Base-by-base conservation (phyloP, 352 stramenopile species). In the Elongisporangium undulatum region DNA sequence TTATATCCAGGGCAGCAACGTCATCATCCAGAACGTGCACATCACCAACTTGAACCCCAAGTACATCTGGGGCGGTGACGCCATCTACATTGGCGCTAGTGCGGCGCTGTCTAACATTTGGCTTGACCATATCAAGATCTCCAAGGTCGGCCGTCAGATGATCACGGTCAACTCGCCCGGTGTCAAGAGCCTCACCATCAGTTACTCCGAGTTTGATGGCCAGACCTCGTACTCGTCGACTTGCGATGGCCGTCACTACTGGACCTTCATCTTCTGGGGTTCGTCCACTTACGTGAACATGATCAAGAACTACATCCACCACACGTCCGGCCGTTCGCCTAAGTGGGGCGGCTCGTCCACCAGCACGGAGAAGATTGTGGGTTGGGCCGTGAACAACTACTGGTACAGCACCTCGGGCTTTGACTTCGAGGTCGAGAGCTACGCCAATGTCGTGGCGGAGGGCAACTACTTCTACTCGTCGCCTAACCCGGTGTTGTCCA, bases 171-270 rank as follows among this genome's bases (percentile, higher is more conserved):
- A 75, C 56, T 72, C 61, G 34, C 66, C 65, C 13, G 67, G 71
- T 5, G 62, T 68, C 2, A 70, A 68, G 51, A 74, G 61, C 4
- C 41, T 77, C 38, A 80, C 71, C 3, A 68, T 83, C 61, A 78
- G 68, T 51, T 77, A 76, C 62, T 74, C 58, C 45, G 67, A 82
- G 34, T 79, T 82, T 63, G 73, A 82, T 50, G 73, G 73, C 9
- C 51, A 67, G 26, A 81, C 74, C 2, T 20, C 58, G n/a, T 84
- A 68, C 56, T 80, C 71, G 9, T 55, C 65, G 2, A 61, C 68
- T 45, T 83, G 74, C 50, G 71, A 80, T 16, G 66, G 67, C 13
- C 71, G 63, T 49, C n/a, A n/a, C n/a, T n/a, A n/a, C n/a, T n/a
- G n/a, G n/a, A n/a, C n/a, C n/a, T n/a, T n/a, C n/a, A n/a, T n/a